These are phyloP conservation scores for Lecanicillium sp. DNA, from an alignment of 2,329 filamentous ascomycete species.

Conservation along the genomic window DNA sequence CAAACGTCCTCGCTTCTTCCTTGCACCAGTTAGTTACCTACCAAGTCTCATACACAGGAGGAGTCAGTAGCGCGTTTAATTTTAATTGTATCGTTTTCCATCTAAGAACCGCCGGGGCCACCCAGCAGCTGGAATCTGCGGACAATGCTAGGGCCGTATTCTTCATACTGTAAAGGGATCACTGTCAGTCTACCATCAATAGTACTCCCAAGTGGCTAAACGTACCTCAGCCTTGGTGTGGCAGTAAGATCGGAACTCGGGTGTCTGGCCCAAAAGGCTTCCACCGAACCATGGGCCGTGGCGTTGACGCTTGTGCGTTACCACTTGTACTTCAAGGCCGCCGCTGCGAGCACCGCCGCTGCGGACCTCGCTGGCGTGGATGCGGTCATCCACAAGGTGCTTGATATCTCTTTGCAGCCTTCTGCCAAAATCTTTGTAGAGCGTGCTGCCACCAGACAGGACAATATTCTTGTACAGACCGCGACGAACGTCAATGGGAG, in stretches of 20 bases:
- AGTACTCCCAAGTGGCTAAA: conserved; percentile 3
- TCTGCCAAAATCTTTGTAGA: conserved; percentile 98
- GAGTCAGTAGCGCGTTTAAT: too few relatives aligned
- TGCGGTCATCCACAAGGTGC: conserved; percentile 87
- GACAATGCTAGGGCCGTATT: conserved; percentile 92
- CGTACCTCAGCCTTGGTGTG: conserved; percentile 76
- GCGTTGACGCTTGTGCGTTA: conserved; percentile 93
- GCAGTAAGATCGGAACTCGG: conserved; percentile 97
- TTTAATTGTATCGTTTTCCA: neutral
- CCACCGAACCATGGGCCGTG: conserved; percentile 99
- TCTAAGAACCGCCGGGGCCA: conserved; percentile 73
- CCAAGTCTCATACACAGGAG: too few relatives aligned
- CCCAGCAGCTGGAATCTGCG: conserved; percentile 89
- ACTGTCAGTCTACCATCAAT: conserved; percentile 15
- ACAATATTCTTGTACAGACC: conserved; percentile 99
- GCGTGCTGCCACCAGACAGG: conserved; percentile 87
- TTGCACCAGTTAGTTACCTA: too few relatives aligned
- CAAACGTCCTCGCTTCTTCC: too few relatives aligned
- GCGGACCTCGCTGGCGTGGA: conserved; percentile 82
- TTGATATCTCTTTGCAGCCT: conserved; percentile 95
- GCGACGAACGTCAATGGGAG: conserved; percentile 92
- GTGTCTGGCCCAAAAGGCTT: conserved; percentile 90
- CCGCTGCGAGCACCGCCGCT: conserved; percentile 90
- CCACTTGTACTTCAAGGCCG: conserved; percentile 92
- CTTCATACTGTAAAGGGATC: conserved; percentile 62